Evolutionary conservation across 805 yeast species (phyloP), one percentile per base, ranked within the genome.

Genomic region (Saccharomycopsis fodiens): DNA sequence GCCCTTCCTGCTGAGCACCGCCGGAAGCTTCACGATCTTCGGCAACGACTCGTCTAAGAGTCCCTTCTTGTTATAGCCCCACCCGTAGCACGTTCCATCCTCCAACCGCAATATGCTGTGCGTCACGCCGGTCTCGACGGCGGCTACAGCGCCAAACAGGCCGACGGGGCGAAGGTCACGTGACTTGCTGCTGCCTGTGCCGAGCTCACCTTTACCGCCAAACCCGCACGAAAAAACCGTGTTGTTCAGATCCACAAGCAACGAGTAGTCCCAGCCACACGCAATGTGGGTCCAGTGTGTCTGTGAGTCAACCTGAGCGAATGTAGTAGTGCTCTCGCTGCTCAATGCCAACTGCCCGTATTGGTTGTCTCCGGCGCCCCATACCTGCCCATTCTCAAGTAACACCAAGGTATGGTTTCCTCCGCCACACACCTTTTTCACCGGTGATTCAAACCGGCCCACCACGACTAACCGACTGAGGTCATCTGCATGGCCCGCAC

Each of bases 361-460:
- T 0, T 62, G 43, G 54, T 79, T 81, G 45, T 68, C 76, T 1
- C 97, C 97, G 41, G 76, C 54, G 0, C 73, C 74, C 51, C 61
- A 79, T 1, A 81, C 59, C 0, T 62, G 58, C 1, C 91, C 91
- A 39, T 69, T 62, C 1, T 61, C 65, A 10, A 74, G 59, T 5
- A 87, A 58, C 2, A 86, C 50, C 15, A 85, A 54, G 0, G 95
- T 81, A 59, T 91, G 97, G 55, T 89, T 89, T 0, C 97, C 97
- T 3, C 96, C 97, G 54, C 88, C 78, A 0, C 69, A 72, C 10
- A 88, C 66, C 52, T 68, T 66, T n/a, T 42, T 50, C 2, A 37
- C 36, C 41, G 17, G 47, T 5, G 13, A 47, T 16, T 5, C 42
- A 41, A 30, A 15, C 7, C 54, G 22, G 2, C 21, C 42, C 27